phyloP scores from a whole-genome alignment of 768 basidiomycete species.

The Collybiopsis luxurians region DNA sequence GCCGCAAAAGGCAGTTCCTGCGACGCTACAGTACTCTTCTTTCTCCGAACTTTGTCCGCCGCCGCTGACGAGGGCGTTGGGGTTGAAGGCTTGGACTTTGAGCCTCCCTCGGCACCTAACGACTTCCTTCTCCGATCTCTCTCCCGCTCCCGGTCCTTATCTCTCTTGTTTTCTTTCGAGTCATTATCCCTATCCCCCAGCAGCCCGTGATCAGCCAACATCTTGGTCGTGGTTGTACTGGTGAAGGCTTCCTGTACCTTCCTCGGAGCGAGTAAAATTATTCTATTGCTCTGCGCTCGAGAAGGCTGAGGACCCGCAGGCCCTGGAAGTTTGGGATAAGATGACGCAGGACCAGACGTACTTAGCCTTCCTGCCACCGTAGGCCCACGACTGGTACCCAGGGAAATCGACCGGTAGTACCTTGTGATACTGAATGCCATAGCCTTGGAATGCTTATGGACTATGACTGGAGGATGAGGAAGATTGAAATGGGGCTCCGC shows the following conservation, averaged over 20 bases:
- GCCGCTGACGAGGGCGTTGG: not conserved
- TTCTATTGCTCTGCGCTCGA: slow-evolving; percentile 22
- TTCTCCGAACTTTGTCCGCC: not conserved
- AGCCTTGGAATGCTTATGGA: slow-evolving; percentile 82
- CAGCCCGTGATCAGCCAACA: slow-evolving; percentile 65
- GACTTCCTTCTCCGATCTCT: slow-evolving; percentile 27
- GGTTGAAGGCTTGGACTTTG: not conserved
- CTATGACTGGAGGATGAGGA: slow-evolving; percentile 41
- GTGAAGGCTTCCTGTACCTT: slow-evolving; percentile 79
- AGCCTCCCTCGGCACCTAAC: slow-evolving; percentile 11
- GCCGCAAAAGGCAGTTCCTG: not conserved
- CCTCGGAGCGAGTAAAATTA: slow-evolving; percentile 70
- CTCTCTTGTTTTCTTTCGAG: slow-evolving; percentile 19
- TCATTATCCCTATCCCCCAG: slow-evolving; percentile 32
- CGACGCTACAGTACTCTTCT: not conserved
- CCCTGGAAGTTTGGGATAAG: not conserved
- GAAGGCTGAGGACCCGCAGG: not conserved
- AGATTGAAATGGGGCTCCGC: not conserved
- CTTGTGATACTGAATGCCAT: slow-evolving; percentile 79
- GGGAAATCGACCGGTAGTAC: slow-evolving; percentile 39
- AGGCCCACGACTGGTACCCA: slow-evolving; percentile 12
- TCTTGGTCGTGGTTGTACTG: slow-evolving; percentile 69
- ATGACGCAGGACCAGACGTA: not conserved
- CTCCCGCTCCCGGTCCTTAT: slow-evolving; percentile 16
- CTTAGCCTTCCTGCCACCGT: slow-evolving; percentile 1